A percentile compares a stretch with the other conserved stretches of the same genome.
Conservation (phyloP, 768 basidiomycete species). For the Rhizopogon vulgaris region DNA sequence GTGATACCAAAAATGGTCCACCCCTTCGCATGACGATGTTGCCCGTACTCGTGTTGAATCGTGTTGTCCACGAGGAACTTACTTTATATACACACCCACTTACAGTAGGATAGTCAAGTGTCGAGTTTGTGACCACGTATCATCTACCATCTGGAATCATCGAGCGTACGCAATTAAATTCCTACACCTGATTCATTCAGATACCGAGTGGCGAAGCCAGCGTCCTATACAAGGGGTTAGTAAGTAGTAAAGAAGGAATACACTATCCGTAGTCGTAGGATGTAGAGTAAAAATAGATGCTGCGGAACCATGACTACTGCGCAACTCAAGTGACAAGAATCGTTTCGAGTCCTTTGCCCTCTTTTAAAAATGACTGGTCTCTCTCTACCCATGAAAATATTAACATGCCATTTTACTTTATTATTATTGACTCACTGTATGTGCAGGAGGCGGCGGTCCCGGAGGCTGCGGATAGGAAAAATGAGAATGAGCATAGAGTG, state of each 20-base stretch:
- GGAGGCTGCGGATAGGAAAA: slow-evolving; percentile 5
- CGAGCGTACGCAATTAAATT: too few species aligned
- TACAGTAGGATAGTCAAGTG: too few species aligned
- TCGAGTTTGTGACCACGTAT: too few species aligned
- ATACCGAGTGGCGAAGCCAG: too few species aligned
- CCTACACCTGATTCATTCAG: too few species aligned
- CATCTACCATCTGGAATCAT: too few species aligned
- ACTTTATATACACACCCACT: too few species aligned
- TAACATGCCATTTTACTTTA: neutral
- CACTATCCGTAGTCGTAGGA: neutral
- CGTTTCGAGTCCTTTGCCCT: neutral
- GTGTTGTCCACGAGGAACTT: too few species aligned
- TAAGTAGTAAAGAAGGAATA: neutral
- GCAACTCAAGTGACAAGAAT: neutral
- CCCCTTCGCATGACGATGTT: too few species aligned
- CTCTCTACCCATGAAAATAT: neutral
- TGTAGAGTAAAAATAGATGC: neutral
- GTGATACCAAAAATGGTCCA: too few species aligned
- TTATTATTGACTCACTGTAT: slow-evolving; percentile 1
- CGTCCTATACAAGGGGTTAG: neutral
- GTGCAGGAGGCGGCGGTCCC: slow-evolving; percentile 1
- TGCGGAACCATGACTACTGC: neutral
- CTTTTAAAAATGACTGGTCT: neutral
- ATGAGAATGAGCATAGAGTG: neutral
- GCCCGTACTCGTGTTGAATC: too few species aligned